Base-by-base conservation (phyloP, 805 yeast genomes). In the Ascoidea tarda region DNA sequence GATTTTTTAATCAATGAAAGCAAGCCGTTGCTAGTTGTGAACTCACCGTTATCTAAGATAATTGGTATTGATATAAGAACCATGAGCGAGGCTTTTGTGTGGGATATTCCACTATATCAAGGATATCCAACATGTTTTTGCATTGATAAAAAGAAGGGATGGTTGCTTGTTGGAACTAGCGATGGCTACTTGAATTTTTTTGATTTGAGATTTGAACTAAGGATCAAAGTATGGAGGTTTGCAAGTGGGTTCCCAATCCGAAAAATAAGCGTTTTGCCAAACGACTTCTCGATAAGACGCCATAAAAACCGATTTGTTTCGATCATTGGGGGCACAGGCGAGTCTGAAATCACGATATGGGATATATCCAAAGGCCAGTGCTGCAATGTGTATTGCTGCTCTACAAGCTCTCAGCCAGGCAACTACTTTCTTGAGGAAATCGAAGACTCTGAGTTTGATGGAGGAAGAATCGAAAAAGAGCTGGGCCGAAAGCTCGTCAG, bases 161-260 rank as follows among this genome's bases (percentile, higher is more conserved):
- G 96, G 87, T 62, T 87, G 1, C 63, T 87, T 6, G 62, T 84
- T 1, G 97, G 96, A 0, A 87, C 96, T 0, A 68, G 77, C 0
- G 76, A 75, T 46, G 97, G 97, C 1, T 68, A 82, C 0, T 62
- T 93, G 33, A 81, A 80, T 57, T 66, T 91, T 14, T 89, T 96
- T 95, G 96, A 89, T 63, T 58, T 86, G 44, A 69, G 95, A 52
- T 87, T 88, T 63, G 72, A 72, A 44, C 54, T 84, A 0, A 68
- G 76, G 47, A 68, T 87, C 44, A 81, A 76, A 55, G 70, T 82
- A 1, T 84, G 88, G 80, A 74, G 75, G 6, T 73, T 87, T 48
- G 75, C 72, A 46, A 68, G 70, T 12, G 71, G 72, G 4, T 65
- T 62, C 28, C 77, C 83, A 0, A 79, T 88, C 6, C 67, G 69